Evolutionary conservation across 2,329 filamentous ascomycete species (phyloP), one percentile per base, ranked within the genome.

Genomic region (Botrytis elliptica): DNA sequence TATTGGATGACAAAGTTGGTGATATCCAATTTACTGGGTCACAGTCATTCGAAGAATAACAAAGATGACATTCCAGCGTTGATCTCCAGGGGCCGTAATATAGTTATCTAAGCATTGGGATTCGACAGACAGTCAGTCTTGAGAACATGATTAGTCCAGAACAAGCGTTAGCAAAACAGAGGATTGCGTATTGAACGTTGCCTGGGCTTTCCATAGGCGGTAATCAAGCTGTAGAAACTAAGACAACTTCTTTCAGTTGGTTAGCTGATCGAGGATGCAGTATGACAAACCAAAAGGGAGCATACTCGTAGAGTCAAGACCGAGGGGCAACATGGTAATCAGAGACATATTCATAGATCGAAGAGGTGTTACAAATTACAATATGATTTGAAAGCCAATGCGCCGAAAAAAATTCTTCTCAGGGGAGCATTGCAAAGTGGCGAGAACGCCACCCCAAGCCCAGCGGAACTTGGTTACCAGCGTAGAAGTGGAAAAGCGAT

Each of bases 141-240:
- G 49, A 69, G n/a, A 69, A 57, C 10, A 29, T 69, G n/a, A 69
- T 69, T 69, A 44, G n/a, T 44, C 36, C n/a, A 33, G 49, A 18
- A 29, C 16, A 4, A 55, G 2, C 9, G 2, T 33, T 29, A 8
- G 49, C 6, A 57, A 33, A 33, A 14, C 18, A 69, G 49, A 49
- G 16, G 6, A 10, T 25, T 52, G 18, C 66, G 10, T 57, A 4
- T 9, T 57, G 18, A 22, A 20, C 29, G 25, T n/a, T 33, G 36
- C 65, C 36, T 14, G 14, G 38, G 66, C 38, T 33, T 9, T 25
- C 10, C n/a, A 6, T 42, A 5, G 38, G 29, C 3, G n/a, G 18
- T 42, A 8, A 25, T 42, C 36, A 9, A 25, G n/a, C 14, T 42
- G 40, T 33, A n/a, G 6, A 68, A 2, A 57, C 57, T 4, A 12